These are phyloP conservation scores for Hirschioporus abietinus DNA, from an alignment of 768 basidiomycete species.

Conservation along the genomic window DNA sequence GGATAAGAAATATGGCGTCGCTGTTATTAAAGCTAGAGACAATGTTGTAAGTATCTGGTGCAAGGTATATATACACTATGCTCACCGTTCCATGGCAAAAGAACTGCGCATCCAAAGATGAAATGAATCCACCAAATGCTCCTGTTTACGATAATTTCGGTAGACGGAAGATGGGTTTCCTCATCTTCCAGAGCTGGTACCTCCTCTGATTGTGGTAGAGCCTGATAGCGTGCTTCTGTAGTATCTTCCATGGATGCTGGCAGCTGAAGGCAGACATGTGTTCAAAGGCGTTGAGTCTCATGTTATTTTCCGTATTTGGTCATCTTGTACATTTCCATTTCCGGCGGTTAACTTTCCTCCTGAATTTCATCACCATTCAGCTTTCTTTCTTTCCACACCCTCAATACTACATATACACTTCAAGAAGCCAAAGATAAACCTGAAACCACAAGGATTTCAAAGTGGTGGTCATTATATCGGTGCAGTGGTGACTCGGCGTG, in stretches of 20 bases:
- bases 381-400: neutral
- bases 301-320: neutral
- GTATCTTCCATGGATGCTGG: too few species aligned
- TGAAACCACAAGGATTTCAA: neutral
- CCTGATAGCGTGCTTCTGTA: constrained; percentile 12
- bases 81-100: constrained; percentile 90
- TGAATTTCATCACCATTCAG: neutral
- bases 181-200: constrained; percentile 5
- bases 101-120: constrained; percentile 68
- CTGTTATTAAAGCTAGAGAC: constrained; percentile 78
- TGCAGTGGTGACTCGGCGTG: neutral
- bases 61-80: constrained; percentile 2
- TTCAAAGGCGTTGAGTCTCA: neutral
- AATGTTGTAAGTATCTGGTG: neutral
- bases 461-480: neutral
- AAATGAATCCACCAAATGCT: constrained; percentile 63
- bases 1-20: constrained; percentile 74
- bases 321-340: too few species aligned
- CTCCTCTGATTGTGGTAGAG: constrained; percentile 10
- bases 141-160: constrained; percentile 28
- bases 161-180: constrained; percentile 20
- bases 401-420: neutral
- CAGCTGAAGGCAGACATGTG: too few species aligned
- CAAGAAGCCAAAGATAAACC: neutral
- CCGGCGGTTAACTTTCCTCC: neutral